A percentile compares a stretch with the other conserved stretches of the same genome.
Evolutionary conservation across 148 eudicot genomes (phyloP).

Genomic region (Camellia japonica): DNA sequence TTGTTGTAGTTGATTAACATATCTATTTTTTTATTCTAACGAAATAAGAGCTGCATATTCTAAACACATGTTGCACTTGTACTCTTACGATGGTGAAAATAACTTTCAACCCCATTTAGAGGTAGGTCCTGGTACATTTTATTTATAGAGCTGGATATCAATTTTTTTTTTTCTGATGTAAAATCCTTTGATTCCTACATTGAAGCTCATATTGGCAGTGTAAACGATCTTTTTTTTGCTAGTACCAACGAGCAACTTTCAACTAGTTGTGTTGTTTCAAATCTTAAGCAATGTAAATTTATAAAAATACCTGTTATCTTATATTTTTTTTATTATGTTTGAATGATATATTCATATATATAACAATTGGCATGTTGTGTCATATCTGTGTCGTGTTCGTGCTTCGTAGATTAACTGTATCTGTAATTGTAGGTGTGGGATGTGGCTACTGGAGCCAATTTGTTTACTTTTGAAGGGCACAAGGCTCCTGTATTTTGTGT

Average conservation of each 20-base stretch:
- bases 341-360: no score
- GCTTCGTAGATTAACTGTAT: not conserved
- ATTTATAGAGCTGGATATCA: not conserved
- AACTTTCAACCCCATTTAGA: conserved; percentile 41
- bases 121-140: conserved; percentile 20
- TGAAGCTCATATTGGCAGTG: conserved; percentile 56
- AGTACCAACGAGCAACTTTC: conserved; percentile 43
- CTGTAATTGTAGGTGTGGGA: conserved; percentile 43
- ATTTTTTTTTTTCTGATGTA: not conserved
- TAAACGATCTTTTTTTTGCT: conserved; percentile 53
- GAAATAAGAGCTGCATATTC: conserved; percentile 52
- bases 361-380: no score
- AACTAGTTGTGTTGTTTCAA: not conserved
- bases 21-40: not conserved
- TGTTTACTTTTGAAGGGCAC: conserved; percentile 47
- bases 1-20: not conserved
- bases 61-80: conserved; percentile 45
- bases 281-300: not conserved
- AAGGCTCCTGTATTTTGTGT: conserved; percentile 49
- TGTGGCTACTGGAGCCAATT: conserved; percentile 37
- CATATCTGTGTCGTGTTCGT: no score
- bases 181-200: conserved; percentile 20
- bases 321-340: no score
- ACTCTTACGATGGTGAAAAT: conserved; percentile 30
- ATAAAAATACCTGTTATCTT: no score